phyloP scores from a whole-genome alignment of 1,139 yeast species.

The Hyphopichia burtonii region DNA sequence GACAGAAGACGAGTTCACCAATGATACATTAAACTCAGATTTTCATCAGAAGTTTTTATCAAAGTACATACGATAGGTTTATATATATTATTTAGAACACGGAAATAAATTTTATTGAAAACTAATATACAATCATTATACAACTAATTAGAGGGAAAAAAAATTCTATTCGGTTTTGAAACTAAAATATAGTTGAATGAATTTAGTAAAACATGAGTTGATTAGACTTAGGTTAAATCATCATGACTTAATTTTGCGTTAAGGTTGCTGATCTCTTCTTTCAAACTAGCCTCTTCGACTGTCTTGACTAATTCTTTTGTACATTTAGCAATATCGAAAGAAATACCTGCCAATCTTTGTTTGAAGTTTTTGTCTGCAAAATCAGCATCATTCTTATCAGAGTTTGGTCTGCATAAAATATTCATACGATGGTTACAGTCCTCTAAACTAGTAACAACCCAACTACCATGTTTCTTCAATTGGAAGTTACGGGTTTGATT shows the following conservation, averaged over 20 bases:
- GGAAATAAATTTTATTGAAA: background rate
- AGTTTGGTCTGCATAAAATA: slow-evolving; percentile 51
- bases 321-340: slow-evolving; percentile 94
- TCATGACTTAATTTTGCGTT: slow-evolving; percentile 44
- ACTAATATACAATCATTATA: slow-evolving; percentile 5
- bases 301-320: slow-evolving; percentile 94
- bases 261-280: slow-evolving; percentile 65
- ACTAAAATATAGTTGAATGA: too few relatives aligned
- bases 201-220: too few relatives aligned
- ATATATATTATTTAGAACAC: background rate
- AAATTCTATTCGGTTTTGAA: too few relatives aligned
- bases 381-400: slow-evolving; percentile 53
- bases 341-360: slow-evolving; percentile 92
- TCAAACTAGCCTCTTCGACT: slow-evolving; percentile 89
- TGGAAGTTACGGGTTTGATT: slow-evolving; percentile 80
- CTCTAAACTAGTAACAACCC: slow-evolving; percentile 82
- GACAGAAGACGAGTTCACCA: slow-evolving; percentile 42
- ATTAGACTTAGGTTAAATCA: slow-evolving; percentile 12
- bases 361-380: slow-evolving; percentile 87
- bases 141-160: background rate
- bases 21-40: slow-evolving; percentile 66
- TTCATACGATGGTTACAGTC: slow-evolving; percentile 85
- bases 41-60: slow-evolving; percentile 71
- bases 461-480: slow-evolving; percentile 85
- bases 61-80: slow-evolving; percentile 51